These are phyloP conservation scores for Xylaria cubensis DNA, from an alignment of 495 filamentous ascomycete species.

Conservation along the genomic window DNA sequence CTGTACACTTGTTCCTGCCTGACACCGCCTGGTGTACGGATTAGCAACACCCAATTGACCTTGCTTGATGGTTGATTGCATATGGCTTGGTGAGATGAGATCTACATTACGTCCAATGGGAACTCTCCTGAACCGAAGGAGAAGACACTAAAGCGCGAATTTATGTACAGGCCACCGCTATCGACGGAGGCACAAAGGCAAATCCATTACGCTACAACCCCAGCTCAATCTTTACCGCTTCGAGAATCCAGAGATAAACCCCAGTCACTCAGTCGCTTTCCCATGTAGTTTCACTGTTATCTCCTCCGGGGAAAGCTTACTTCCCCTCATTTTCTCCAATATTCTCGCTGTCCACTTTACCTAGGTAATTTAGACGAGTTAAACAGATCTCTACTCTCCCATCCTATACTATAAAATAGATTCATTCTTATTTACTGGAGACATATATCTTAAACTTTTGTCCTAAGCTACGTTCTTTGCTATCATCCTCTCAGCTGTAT, in stretches of 20 bases:
- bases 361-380: slow-evolving; percentile 5
- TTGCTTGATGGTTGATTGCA: not conserved
- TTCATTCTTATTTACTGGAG: not conserved
- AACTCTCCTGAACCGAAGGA: not conserved
- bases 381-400: not conserved
- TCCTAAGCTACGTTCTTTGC: not conserved
- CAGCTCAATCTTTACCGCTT: slow-evolving; percentile 16
- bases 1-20: not conserved
- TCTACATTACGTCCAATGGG: not conserved
- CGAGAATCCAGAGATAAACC: not conserved
- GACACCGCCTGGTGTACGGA: not conserved
- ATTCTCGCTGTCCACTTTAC: not conserved
- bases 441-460: not conserved
- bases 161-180: not conserved
- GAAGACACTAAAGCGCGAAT: not conserved
- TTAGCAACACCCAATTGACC: not conserved
- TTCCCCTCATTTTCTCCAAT: slow-evolving; percentile 24
- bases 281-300: not conserved
- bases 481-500: not conserved
- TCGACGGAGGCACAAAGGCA: not conserved
- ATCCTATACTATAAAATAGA: not conserved
- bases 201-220: not conserved
- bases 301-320: slow-evolving; percentile 1
- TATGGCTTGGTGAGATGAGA: not conserved
- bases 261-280: slow-evolving; percentile 6